These are phyloP conservation scores for Myxozyma lipomycoides DNA, from an alignment of 805 yeast species.

Conservation along the genomic window DNA sequence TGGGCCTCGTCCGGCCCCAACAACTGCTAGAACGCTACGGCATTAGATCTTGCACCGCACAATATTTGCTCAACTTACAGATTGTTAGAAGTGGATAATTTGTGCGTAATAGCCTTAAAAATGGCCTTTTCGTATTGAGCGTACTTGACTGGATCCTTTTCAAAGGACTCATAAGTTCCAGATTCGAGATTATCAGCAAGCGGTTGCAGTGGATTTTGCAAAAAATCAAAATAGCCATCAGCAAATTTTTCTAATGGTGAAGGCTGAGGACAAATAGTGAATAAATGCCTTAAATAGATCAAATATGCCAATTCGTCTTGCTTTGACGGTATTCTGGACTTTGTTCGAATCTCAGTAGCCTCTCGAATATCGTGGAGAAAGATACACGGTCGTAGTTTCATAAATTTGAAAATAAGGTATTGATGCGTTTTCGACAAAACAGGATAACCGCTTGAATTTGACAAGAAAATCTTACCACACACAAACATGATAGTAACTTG, in stretches of 20 bases:
- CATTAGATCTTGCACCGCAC: constrained; percentile 5
- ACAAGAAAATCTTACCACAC: constrained; percentile 53
- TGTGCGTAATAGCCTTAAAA: constrained; percentile 44
- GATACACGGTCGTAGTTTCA: constrained; percentile 44
- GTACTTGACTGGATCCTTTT: constrained; percentile 67
- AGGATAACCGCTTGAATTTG: constrained; percentile 59
- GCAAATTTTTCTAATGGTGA: constrained; percentile 38
- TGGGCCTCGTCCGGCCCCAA: constrained; percentile 91
- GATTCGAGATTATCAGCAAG: constrained; percentile 53
- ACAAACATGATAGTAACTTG: constrained; percentile 57
- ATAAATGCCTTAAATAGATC: constrained; percentile 44
- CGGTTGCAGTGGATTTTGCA: constrained; percentile 71
- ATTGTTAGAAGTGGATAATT: no score
- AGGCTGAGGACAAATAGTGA: constrained; percentile 31
- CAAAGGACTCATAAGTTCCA: constrained; percentile 64
- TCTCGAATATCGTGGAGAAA: constrained; percentile 53
- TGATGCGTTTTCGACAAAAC: constrained; percentile 61
- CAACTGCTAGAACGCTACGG: constrained; percentile 47
- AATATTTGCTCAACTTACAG: not conserved
- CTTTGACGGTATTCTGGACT: not conserved
- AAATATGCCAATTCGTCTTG: constrained; percentile 41
- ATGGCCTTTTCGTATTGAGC: constrained; percentile 64
- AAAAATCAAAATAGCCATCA: constrained; percentile 42
- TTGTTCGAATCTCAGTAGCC: constrained; percentile 31
- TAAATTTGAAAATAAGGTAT: constrained; percentile 43